Evolutionary conservation across 2,329 filamentous ascomycete genomes (phyloP), one percentile per base, ranked within the genome.

Genomic region (Fusarium sororula): DNA sequence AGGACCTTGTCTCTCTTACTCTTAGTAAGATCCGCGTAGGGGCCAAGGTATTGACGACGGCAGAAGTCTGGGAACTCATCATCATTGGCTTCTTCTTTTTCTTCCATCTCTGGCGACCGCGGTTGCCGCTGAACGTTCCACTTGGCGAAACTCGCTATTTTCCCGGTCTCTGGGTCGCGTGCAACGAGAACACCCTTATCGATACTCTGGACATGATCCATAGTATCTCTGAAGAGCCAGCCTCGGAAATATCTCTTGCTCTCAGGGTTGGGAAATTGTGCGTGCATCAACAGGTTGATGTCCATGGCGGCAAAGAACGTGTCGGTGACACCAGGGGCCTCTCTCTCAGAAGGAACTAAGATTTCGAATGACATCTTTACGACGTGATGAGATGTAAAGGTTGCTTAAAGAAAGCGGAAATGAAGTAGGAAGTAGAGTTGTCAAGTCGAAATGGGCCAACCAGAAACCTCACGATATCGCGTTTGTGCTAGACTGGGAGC

Each of bases 231-330:
- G 30, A 66, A 69, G 37, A 85, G 71, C 75, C 79, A 83, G 9
- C 55, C 64, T 42, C 72, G 75, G 26, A 84, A 78, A 12, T 77
- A 79, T 14, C 56, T 63, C 37, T 80, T 75, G 51, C 79, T 79
- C 22, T 79, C 75, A 12, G 72, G 57, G 12, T 77, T 81, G 20
- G 84, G 83, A 60, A 85, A 84, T 68, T 85, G 82, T 4, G 81
- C 81, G 62, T 84, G 82, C 50, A 83, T 81, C 30, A 85, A 68
- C 18, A 80, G 68, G 71, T 85, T 84, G 42, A 75, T 66, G 51
- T 82, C 77, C 84, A 84, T 85, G 51, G 84, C 82, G 14, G 75
- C 69, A 22, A 85, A 69, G 68, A 85, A 83, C 59, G 84, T 80
- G 45, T 72, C 74, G 13, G 79, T 76, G 37, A 81, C 63, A 24